Evolutionary conservation across 768 basidiomycete species (phyloP), one percentile per base, ranked within the genome.

Genomic region (Mycena epipterygia): DNA sequence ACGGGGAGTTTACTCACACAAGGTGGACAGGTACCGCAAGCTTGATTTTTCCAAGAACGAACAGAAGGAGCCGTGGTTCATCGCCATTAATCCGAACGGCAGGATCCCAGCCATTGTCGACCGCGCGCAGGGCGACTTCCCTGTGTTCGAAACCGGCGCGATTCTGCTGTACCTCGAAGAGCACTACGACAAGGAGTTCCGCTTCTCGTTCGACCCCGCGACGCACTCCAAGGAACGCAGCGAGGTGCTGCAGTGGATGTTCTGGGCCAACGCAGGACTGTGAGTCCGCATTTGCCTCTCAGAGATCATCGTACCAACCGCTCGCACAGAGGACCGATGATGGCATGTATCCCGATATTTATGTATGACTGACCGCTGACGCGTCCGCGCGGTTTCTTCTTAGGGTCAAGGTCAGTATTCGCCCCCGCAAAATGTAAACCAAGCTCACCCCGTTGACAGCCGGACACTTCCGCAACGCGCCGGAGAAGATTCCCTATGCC

Each of bases 201-300:
- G 79, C 70, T 84, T 88, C 62, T 80, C 77, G 55, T 87, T 86
- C 67, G 79, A 81, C 62, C 76, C 77, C 7, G 75, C 63, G 19
- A 64, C 53, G 55, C 71, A 79, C 51, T 69, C 75, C 3, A 73
- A 82, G 41, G 79, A 82, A n/a, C 77, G 79, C 33, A 80, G 78
- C 42, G 84, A 86, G 75, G 80, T 81, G 62, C 52, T 85, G 57
- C 84, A 84, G 73, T 88, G 85, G 87, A 82, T 88, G 39, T 83
- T 87, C 71, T 88, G 86, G 76, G 81, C 81, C 17, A 70, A 73
- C 19, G 68, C 53, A 0, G 72, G 72, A 13, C 30, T 73, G 67
- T 65, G 64, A 55, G 69, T 70, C 25, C 21, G 2, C 11, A 27
- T 29, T 61, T 68, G 5, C 39, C 4, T 30, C 35, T 1, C 12